Conservation (phyloP, 106 monocot genomes). For the Dioscorea zingiberensis region DNA sequence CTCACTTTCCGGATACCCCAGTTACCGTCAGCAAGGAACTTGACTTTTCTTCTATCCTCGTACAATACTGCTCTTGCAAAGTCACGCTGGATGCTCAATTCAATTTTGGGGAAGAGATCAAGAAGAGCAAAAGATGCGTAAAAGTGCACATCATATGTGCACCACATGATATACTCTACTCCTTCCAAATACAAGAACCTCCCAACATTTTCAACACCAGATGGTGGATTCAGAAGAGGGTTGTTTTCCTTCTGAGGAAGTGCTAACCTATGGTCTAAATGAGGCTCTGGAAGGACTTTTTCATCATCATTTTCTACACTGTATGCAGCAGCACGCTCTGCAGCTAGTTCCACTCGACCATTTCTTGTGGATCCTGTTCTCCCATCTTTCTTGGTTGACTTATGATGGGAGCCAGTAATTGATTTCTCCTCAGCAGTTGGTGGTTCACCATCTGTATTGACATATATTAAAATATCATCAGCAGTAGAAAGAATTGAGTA, state of each 20-base stretch:
- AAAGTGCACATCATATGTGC: slow-evolving; percentile 98
- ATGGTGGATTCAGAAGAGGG: slow-evolving; percentile 1
- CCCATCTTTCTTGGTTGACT: slow-evolving; percentile 33
- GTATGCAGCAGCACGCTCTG: slow-evolving; percentile 15
- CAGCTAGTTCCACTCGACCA: slow-evolving; percentile 4
- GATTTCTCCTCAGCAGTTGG: slow-evolving; percentile 37
- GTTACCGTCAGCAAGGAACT: slow-evolving; percentile 81
- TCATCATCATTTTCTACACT: slow-evolving; percentile 21
- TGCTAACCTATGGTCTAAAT: slow-evolving; percentile 5
- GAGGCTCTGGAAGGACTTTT: slow-evolving; percentile 7
- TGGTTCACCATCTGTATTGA: slow-evolving; percentile 65
- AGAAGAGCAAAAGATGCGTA: slow-evolving; percentile 98
- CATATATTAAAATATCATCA: too few relatives aligned
- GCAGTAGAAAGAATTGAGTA: too few relatives aligned
- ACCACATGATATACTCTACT: slow-evolving; percentile 97
- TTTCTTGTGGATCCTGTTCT: slow-evolving; percentile 22
- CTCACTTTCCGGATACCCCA: slow-evolving; percentile 84
- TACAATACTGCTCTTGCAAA: slow-evolving; percentile 79
- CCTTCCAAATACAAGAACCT: slow-evolving; percentile 94
- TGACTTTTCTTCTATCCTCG: slow-evolving; percentile 78
- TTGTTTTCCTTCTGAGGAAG: slow-evolving; percentile 15
- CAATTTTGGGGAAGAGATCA: slow-evolving; percentile 91
- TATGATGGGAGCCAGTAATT: slow-evolving; percentile 21
- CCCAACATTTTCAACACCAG: slow-evolving; percentile 63
- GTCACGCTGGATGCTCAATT: slow-evolving; percentile 84